Evolutionary conservation across 129 eudicot genomes (phyloP).

Genomic region (Solidago caesia): DNA sequence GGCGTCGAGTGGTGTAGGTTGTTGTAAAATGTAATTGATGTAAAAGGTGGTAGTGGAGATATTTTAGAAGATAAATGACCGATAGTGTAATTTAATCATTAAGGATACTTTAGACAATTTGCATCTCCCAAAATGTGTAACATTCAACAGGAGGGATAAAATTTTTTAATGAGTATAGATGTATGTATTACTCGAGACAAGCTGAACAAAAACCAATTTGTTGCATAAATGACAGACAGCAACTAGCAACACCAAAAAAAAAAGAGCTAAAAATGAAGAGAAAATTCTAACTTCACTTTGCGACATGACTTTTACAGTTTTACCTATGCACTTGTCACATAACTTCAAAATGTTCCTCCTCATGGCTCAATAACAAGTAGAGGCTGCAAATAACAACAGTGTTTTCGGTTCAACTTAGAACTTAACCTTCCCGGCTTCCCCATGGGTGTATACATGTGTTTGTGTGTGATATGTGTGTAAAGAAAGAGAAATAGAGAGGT

Average conservation of each 20-base stretch:
- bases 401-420: not conserved
- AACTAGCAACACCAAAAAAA: constrained; percentile 30
- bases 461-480: not conserved
- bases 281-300: constrained; percentile 21
- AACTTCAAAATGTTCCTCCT: constrained; percentile 29
- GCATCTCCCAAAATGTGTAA: no score
- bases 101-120: no score
- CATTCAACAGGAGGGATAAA: no score
- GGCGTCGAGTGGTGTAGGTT: no score
- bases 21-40: no score
- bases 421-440: not conserved
- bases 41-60: no score
- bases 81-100: no score
- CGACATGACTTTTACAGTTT: constrained; percentile 22
- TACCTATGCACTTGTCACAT: constrained; percentile 25
- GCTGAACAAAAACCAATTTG: constrained; percentile 15
- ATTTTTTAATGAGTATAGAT: no score
- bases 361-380: constrained; percentile 67
- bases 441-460: not conserved
- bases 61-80: no score
- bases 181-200: not conserved
- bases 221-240: constrained; percentile 21
- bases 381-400: constrained; percentile 54
- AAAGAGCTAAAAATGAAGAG: constrained; percentile 16
- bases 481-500: constrained; percentile 12